A percentile compares a stretch with the other conserved stretches of the same genome.
These are phyloP conservation scores for Hortiboletus flavorubellus DNA, from an alignment of 768 basidiomycete species.

Conservation along the genomic window DNA sequence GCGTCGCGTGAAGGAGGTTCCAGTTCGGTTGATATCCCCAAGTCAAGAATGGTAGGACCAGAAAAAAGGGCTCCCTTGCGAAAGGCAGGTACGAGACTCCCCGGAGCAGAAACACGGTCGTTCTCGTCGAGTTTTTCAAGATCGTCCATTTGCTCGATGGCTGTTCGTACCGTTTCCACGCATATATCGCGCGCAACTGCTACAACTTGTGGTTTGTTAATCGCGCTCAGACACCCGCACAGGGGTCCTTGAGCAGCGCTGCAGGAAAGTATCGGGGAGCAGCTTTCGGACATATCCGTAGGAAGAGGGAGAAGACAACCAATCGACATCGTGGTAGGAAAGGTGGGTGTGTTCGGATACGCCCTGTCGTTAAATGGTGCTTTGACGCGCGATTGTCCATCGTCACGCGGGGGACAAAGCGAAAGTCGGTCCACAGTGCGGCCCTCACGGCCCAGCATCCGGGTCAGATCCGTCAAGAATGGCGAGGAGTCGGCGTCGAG, in stretches of 20 bases:
- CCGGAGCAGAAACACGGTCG: neutral
- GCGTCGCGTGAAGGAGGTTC: neutral
- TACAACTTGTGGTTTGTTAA: neutral
- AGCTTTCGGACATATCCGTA: neutral
- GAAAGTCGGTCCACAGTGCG: neutral
- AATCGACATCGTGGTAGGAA: neutral
- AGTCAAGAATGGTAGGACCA: neutral
- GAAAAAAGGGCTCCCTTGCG: neutral
- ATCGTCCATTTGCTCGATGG: neutral
- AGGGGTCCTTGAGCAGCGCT: neutral
- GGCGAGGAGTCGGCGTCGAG: neutral
- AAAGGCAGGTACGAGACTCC: neutral
- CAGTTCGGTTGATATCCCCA: neutral
- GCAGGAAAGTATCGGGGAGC: neutral
- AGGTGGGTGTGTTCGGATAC: neutral
- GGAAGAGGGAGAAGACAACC: neutral
- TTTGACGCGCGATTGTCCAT: neutral
- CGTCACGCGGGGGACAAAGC: neutral
- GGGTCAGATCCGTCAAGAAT: neutral
- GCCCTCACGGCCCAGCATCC: neutral
- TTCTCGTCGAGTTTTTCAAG: neutral
- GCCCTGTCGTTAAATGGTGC: neutral
- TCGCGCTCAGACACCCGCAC: neutral
- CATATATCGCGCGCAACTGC: constrained; percentile 9
- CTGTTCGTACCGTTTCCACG: neutral